Evolutionary conservation across 768 basidiomycete species (phyloP), one percentile per base, ranked within the genome.

Genomic region (Saitozyma sp.): DNA sequence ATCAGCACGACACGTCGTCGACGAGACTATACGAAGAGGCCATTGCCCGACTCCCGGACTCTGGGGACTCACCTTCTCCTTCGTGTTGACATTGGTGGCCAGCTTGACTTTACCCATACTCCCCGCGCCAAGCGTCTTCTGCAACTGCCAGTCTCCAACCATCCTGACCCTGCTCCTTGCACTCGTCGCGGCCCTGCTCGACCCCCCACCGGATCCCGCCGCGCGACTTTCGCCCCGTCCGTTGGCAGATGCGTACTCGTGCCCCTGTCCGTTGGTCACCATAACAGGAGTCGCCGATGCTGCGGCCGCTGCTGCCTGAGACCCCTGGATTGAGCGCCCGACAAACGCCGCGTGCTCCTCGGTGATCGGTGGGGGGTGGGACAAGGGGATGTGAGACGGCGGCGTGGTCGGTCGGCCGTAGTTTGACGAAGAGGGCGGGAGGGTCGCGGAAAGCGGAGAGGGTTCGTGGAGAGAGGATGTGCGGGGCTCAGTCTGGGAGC

Each of bases 51-150:
- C 5, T 55, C 43, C 43, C 56, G 51, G 29, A 19, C 50, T 57
- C 50, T 9, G 58, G 10, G 38, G 20, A 82, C 86, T 68, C 71
- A 94, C 95, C 87, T 94, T 95, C 81, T 97, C 94, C 37, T 89
- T 90, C 1, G 91, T 90, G 66, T 87, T 75, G 64, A 89, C 89
- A 79, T 94, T 91, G 17, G 88, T 88, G 3, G 92, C 95, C 10
- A 98, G 86, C 83, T 97, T 99, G 74, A 99, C 95, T 80, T 97
- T 97, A 68, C 95, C 95, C 95, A 99, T 99, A 78, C 90, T 92
- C 43, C 95, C 95, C 19, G 94, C 95, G 29, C 95, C 95, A 48
- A 99, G 84, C 6, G 95, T 96, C 85, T 97, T 98, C 75, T 90
- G 90, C 69, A 99, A 85, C 63, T 90, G 90, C 82, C 96, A 99